These are phyloP conservation scores for Zygotorulaspora mrakii DNA, from an alignment of 1,139 yeast species.

Conservation along the genomic window DNA sequence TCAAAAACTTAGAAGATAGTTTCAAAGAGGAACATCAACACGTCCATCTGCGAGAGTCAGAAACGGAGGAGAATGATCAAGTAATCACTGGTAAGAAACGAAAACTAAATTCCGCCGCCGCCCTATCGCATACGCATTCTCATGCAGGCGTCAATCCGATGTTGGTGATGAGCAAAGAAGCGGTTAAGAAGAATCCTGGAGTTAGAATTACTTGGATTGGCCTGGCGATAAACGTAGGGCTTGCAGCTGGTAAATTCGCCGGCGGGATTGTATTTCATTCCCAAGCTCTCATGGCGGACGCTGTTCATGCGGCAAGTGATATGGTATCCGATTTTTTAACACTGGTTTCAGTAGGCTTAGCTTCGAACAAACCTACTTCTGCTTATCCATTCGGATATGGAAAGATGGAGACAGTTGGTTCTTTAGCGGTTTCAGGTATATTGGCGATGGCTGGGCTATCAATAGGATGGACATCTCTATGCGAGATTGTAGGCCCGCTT, in stretches of 20 bases:
- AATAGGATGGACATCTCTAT: constrained; percentile 83
- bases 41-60: constrained; percentile 40
- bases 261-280: constrained; percentile 95
- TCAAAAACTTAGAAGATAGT: constrained; percentile 21
- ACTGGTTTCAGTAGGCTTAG: constrained; percentile 79
- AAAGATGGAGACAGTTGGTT: constrained; percentile 86
- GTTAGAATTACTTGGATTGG: constrained; percentile 94
- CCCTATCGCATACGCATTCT: constrained; percentile 35
- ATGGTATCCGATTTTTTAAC: constrained; percentile 86
- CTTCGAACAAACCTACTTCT: constrained; percentile 59
- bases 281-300: constrained; percentile 89
- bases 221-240: constrained; percentile 69
- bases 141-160: constrained; percentile 39
- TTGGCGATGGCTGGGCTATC: constrained; percentile 83
- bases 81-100: constrained; percentile 22
- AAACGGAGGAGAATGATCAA: constrained; percentile 39
- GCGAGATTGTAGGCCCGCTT: constrained; percentile 64
- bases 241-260: constrained; percentile 80
- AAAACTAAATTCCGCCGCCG: constrained; percentile 2
- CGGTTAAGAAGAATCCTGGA: constrained; percentile 65
- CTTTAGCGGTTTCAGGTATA: constrained; percentile 79
- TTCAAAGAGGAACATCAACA: constrained; percentile 37
- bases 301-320: constrained; percentile 88
- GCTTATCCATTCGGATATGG: constrained; percentile 87
- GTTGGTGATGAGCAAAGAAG: constrained; percentile 39